Evolutionary conservation across 2,329 filamentous ascomycete genomes (phyloP), one percentile per base, ranked within the genome.

Genomic region (Penicillium griseofulvum): DNA sequence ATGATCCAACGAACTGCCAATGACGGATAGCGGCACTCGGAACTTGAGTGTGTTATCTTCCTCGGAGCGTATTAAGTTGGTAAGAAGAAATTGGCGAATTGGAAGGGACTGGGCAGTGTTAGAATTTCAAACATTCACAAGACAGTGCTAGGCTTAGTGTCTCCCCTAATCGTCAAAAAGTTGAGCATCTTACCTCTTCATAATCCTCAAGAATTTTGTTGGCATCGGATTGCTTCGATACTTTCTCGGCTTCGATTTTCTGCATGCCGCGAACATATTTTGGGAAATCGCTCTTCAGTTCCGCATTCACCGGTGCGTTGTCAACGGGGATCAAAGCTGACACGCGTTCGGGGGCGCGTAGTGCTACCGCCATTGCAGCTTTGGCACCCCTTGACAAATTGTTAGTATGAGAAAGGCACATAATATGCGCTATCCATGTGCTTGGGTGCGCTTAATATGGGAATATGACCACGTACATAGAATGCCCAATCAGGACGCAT

Each of bases 71-170:
- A 88, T 74, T 37, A 97, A 79, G 70, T 97, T 99, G 11, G 89
- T 90, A 0, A 99, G 83, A 16, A 99, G 82, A 72, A 97, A 99
- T 69, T 97, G 92, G 2, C 94, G 87, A 62, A 99, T 87, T 0
- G 86, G 78, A 5, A 95, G 73, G 14, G 87, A 85, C 79, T 86
- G 49, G 10, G 11, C 1, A 11, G 11, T 26, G 14, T 52, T 26
- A 52, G 49, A 10, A 47, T 22, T 14, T 12, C 1, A 14, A 31
- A 19, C 4, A 31, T 31, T 12, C 12, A 31, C 41, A 2, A 14
- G 2, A 7, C 10, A 8, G 11, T 17, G 22, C 57, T 14, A 59
- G 51, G n/a, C 29, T 26, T n/a, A 39, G 2, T 14, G 33, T 22
- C 14, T 10, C 11, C 16, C 2, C 16, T 44, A 9, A 10, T 31